Base-by-base conservation (phyloP, 1,139 yeast species). In the Tardiomyces blankii region DNA sequence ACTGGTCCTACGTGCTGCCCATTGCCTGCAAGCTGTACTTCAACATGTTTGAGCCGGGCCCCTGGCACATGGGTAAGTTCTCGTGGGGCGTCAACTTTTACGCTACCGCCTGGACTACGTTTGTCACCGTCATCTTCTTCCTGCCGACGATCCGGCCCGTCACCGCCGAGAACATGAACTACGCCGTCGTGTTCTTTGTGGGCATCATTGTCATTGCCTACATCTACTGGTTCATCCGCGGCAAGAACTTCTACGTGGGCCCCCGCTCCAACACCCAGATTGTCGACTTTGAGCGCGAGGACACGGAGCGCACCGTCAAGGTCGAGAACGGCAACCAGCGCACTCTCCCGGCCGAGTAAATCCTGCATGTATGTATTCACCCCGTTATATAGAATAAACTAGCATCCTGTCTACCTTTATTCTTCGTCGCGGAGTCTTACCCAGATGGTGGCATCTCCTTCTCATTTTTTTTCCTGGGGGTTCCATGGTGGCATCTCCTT, bases 1-100 rank as follows among this genome's bases (percentile, higher is more conserved):
- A 80, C 56, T 72, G 81, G 50, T 81, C 88, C 1, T 82, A 82
- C 61, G 72, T 78, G n/a, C 67, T 78, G 54, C 89, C 89, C 19
- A 77, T 82, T 13, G 60, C 77, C 4, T 69, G 82, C 53, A 77
- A 80, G 57, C 57, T 63, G 28, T 73, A 82, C 1, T 75, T 72
- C 54, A 74, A 82, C 12, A 66, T 70, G 2, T 82, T 81, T 65
- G 66, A 68, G 49, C 75, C 77, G 13, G 91, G 89, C 2, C 89
- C 89, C 2, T 80, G 85, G 81, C 68, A 75, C 57, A 67, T 82
- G 47, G 91, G 91, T 35, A 63, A 56, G 44, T 57, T 48, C 44
- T 76, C 85, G 1, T 59, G 39, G 16, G 3, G 44, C 66, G 16
- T 74, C 76, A 13, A 69, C 74, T 25, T 64, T 61, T 32, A 49